phyloP scores from a whole-genome alignment of 139 green algal species.

The Chlorella sp. region DNA sequence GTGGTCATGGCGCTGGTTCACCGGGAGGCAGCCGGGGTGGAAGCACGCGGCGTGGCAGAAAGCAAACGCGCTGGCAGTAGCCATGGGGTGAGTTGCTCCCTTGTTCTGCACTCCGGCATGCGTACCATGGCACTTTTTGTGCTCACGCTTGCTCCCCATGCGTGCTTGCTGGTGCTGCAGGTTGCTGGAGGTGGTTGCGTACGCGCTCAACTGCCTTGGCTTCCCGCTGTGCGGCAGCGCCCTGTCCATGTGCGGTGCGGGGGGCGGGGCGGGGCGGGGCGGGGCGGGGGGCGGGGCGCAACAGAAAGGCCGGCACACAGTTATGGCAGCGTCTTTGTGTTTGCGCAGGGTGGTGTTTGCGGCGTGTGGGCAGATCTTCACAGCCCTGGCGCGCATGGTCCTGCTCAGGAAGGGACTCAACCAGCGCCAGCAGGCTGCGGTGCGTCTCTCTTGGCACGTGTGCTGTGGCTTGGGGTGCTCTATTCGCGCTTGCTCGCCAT shows the following conservation, averaged over 20 bases:
- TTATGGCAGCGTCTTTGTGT: neutral
- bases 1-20: no score
- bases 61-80: no score
- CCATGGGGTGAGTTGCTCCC: no score
- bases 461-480: no score
- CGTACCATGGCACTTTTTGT: no score
- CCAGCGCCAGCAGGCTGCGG: slow-evolving; percentile 5
- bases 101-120: no score
- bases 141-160: no score
- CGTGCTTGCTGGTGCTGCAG: no score
- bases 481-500: neutral
- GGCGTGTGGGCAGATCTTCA: slow-evolving; percentile 33
- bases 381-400: slow-evolving; percentile 19
- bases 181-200: slow-evolving; percentile 4
- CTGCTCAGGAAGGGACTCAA: slow-evolving; percentile 21
- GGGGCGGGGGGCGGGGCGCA: neutral
- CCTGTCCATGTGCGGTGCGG: slow-evolving; percentile 1
- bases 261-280: neutral
- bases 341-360: slow-evolving; percentile 29
- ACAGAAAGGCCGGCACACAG: neutral
- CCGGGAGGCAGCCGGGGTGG: no score
- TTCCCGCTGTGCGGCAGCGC: slow-evolving; percentile 33
- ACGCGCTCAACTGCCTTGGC: slow-evolving; percentile 29
- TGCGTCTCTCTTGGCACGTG: no score
- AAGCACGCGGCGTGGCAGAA: no score